Evolutionary conservation across 371 early-diverging fungal species (phyloP), one percentile per base, ranked within the genome.

Genomic region (Apophysomyces variabilis): DNA sequence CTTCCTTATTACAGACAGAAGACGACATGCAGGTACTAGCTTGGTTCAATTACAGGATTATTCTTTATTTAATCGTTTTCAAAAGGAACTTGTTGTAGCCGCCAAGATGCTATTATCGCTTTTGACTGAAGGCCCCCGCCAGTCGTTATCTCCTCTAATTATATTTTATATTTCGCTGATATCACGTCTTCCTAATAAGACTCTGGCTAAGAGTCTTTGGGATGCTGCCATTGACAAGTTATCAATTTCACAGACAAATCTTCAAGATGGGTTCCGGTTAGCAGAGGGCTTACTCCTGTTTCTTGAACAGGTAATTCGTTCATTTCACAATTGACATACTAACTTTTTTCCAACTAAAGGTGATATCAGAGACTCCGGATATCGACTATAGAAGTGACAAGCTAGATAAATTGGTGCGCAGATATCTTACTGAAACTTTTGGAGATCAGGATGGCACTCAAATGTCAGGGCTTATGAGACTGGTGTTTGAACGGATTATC

Each of bases 201-300:
- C 36, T 5, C 61, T 61, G 14, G 57, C 76, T 13, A 43, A 64
- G 7, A 39, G 38, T 7, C 39, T 78, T 5, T 78, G 76, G 73
- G 38, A 44, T 26, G 11, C 46, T 7, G 64, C 69, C 32, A 45
- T 72, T 26, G 46, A 62, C 1, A 47, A 61, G 11, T 39, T 77
- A 7, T 45, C 46, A 13, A 18, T n/a, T 5, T 13, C n/a, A 4
- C 46, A 45, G 16, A 18, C 46, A 6, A 13, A 13, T 45, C 13
- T 16, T 18, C 46, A 45, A 45, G 46, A 45, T 13, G 46, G 16
- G 13, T 45, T 45, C 13, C 46, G 46, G 13, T 45, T 45, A 41
- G 60, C 47, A 7, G 60, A 68, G 11, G 58, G 39, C 11, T 32
- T 68, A 2, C 21, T 60, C 12, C 14, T 37, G 8, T 56, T 62